These are phyloP conservation scores for Oxyria digyna DNA, from an alignment of 148 eudicot genomes.

Conservation along the genomic window DNA sequence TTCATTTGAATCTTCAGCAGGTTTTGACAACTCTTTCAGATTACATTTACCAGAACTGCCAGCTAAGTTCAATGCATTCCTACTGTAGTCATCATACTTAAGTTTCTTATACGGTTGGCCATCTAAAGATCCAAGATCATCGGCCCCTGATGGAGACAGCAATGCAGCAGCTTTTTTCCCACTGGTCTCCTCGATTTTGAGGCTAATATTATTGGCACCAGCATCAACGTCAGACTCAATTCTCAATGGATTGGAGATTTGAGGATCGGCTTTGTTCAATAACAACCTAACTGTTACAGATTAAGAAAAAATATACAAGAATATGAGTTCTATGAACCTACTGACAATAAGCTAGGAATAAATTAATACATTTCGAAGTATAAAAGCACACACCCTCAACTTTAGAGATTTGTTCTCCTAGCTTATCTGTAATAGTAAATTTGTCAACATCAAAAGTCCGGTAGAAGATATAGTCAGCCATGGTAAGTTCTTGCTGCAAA, in stretches of 20 bases:
- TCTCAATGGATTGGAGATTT: constrained; percentile 12
- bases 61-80: constrained; percentile 9
- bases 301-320: constrained; percentile 16
- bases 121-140: constrained; percentile 17
- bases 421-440: constrained; percentile 37
- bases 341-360: constrained; percentile 11
- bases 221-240: constrained; percentile 6
- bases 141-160: background rate
- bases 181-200: background rate
- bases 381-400: constrained; percentile 36
- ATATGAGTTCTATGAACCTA: constrained; percentile 14
- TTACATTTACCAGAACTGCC: constrained; percentile 11
- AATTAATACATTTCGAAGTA: constrained; percentile 11
- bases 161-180: background rate
- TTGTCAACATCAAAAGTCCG: constrained; percentile 64
- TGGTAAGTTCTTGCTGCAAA: constrained; percentile 36
- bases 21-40: background rate
- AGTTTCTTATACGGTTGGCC: constrained; percentile 25
- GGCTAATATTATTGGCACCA: background rate
- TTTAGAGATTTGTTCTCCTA: constrained; percentile 37
- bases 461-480: constrained; percentile 54
- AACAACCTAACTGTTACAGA: constrained; percentile 50
- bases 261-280: constrained; percentile 41
- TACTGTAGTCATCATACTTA: constrained; percentile 17
- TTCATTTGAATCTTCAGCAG: background rate